These are phyloP conservation scores for Wickerhamiella shivajii DNA, from an alignment of 805 yeast genomes.

Conservation along the genomic window DNA sequence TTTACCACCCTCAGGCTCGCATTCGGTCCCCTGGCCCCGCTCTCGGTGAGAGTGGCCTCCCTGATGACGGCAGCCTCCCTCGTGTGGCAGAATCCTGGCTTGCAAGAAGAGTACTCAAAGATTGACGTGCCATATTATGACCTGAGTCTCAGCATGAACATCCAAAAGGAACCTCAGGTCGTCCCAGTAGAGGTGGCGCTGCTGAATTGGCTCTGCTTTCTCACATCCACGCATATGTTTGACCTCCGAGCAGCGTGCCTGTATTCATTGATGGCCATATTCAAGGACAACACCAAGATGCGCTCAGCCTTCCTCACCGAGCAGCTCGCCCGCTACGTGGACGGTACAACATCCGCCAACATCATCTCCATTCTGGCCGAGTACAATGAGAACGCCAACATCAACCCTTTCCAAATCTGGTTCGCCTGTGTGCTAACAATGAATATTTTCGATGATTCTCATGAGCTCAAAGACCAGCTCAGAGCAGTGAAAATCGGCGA, in stretches of 20 bases:
- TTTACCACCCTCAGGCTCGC: constrained; percentile 53
- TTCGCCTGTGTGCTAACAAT: constrained; percentile 58
- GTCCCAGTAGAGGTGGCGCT: constrained; percentile 65
- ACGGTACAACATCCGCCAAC: constrained; percentile 31
- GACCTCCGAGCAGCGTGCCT: constrained; percentile 66
- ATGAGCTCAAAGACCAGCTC: constrained; percentile 17
- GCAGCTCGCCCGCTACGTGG: constrained; percentile 39
- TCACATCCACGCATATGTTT: constrained; percentile 73
- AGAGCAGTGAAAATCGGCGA: constrained; percentile 41
- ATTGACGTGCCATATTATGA: constrained; percentile 90
- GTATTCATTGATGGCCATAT: constrained; percentile 49
- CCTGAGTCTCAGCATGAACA: constrained; percentile 38
- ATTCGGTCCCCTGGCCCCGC: constrained; percentile 49
- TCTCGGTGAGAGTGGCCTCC: constrained; percentile 50
- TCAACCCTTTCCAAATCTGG: constrained; percentile 83
- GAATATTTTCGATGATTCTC: constrained; percentile 36
- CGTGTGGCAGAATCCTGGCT: constrained; percentile 46
- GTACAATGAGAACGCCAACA: constrained; percentile 51
- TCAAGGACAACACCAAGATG: constrained; percentile 47
- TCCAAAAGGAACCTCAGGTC: constrained; percentile 23
- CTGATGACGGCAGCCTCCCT: constrained; percentile 65
- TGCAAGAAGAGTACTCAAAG: constrained; percentile 58
- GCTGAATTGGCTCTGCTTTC: constrained; percentile 65
- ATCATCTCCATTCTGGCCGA: constrained; percentile 58
- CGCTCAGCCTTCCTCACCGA: constrained; percentile 48